Conservation (phyloP, 306 rosid genomes). For the Vicia faba region DNA sequence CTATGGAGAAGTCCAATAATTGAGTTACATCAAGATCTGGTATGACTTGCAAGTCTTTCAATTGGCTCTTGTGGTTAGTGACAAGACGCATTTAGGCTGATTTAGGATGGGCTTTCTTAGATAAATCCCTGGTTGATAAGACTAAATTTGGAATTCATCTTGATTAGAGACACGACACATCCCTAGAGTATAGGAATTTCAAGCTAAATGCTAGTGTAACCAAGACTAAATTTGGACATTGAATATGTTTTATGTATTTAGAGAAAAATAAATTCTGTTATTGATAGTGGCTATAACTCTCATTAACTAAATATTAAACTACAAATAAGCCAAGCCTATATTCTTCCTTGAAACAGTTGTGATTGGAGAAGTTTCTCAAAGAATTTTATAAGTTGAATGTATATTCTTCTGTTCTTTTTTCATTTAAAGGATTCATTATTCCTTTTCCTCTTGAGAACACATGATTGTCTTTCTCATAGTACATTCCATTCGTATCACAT, state of each 20-base stretch:
- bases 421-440: conserved; percentile 17
- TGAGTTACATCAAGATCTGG: background rate
- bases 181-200: background rate
- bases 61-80: background rate
- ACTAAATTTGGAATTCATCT: conserved; percentile 1
- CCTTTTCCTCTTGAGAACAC: background rate
- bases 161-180: background rate
- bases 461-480: background rate
- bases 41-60: background rate
- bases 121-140: background rate
- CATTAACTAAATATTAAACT: background rate
- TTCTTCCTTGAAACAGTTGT: conserved; percentile 9
- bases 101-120: background rate
- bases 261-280: background rate
- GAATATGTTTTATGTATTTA: background rate
- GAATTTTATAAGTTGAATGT: conserved; percentile 25
- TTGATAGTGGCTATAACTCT: background rate
- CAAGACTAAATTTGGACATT: background rate
- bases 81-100: background rate
- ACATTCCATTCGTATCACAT: background rate
- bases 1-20: conserved; percentile 17
- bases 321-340: background rate
- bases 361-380: conserved; percentile 14
- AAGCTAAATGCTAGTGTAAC: background rate
- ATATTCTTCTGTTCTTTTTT: conserved; percentile 18